Conservation (phyloP, 2,329 filamentous ascomycete species). For the Talaromyces marneffei region DNA sequence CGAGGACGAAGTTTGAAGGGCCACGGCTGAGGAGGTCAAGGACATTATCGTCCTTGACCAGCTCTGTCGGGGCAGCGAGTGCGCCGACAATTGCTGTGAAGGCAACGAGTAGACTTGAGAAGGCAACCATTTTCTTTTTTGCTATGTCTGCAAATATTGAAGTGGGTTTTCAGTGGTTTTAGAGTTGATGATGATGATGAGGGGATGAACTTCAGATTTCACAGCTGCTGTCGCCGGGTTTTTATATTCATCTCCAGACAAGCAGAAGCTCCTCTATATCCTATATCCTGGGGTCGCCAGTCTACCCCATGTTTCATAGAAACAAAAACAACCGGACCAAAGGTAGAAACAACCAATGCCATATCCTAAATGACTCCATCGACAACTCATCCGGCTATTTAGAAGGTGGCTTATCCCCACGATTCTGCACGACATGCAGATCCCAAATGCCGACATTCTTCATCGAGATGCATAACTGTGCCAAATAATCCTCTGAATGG, state of each 20-base stretch:
- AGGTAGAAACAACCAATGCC: not conserved
- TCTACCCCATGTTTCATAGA: not conserved
- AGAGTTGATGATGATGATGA: not conserved
- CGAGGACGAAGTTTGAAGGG: constrained; percentile 2
- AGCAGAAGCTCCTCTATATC: not conserved
- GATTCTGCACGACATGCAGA: not conserved
- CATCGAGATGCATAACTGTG: not conserved
- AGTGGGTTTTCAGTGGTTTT: not conserved
- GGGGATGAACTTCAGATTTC: not conserved
- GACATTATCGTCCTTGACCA: not conserved
- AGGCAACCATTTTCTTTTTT: constrained; percentile 11
- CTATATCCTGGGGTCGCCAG: not conserved
- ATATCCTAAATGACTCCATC: not conserved
- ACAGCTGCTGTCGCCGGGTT: no score
- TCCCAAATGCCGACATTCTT: not conserved
- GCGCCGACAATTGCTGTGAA: not conserved
- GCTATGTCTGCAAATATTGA: not conserved
- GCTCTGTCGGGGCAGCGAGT: constrained; percentile 3
- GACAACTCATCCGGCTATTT: constrained; percentile 1
- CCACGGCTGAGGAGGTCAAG: not conserved
- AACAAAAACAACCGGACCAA: not conserved
- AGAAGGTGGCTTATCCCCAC: not conserved
- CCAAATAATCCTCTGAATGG: not conserved
- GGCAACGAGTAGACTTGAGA: not conserved
- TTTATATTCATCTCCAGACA: not conserved